Percentiles rank a stretch among this genome's conserved stretches.
Evolutionary conservation across 495 filamentous ascomycete genomes (phyloP).

Genomic region (Cercophora scortea): DNA sequence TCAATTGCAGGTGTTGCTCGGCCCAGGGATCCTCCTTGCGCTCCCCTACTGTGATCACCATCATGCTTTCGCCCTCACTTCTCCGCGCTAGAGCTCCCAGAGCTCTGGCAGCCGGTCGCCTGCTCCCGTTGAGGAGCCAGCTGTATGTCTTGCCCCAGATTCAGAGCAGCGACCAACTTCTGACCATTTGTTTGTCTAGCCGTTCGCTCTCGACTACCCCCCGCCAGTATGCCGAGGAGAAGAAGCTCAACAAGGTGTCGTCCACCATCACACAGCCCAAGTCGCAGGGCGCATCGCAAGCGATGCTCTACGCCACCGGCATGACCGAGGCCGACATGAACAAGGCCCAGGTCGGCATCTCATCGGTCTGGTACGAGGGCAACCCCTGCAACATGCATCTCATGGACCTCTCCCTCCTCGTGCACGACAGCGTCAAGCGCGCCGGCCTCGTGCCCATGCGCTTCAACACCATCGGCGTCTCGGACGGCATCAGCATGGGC

Average conservation of each 20-base stretch:
- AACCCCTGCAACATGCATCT: constrained; percentile 99
- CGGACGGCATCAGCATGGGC: constrained; percentile 76
- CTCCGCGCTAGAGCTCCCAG: constrained; percentile 31
- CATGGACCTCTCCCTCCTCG: constrained; percentile 72
- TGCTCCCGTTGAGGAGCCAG: constrained; percentile 27
- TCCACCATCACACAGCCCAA: constrained; percentile 85
- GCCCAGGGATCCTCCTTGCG: background rate
- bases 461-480: constrained; percentile 98
- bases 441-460: constrained; percentile 77
- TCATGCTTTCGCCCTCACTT: constrained; percentile 31
- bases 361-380: constrained; percentile 80
- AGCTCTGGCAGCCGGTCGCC: constrained; percentile 30
- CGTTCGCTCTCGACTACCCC: constrained; percentile 32
- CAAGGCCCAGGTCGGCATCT: constrained; percentile 95
- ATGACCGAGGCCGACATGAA: constrained; percentile 74
- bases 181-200: constrained; percentile 15
- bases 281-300: constrained; percentile 95
- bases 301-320: constrained; percentile 96
- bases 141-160: constrained; percentile 18
- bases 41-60: background rate
- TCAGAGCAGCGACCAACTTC: background rate
- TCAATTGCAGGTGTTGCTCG: background rate
- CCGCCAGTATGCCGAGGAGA: constrained; percentile 35
- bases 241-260: constrained; percentile 73
- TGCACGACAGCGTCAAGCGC: constrained; percentile 76